Evolutionary conservation across 2,329 filamentous ascomycete genomes (phyloP).

Genomic region (Didymella pomorum): DNA sequence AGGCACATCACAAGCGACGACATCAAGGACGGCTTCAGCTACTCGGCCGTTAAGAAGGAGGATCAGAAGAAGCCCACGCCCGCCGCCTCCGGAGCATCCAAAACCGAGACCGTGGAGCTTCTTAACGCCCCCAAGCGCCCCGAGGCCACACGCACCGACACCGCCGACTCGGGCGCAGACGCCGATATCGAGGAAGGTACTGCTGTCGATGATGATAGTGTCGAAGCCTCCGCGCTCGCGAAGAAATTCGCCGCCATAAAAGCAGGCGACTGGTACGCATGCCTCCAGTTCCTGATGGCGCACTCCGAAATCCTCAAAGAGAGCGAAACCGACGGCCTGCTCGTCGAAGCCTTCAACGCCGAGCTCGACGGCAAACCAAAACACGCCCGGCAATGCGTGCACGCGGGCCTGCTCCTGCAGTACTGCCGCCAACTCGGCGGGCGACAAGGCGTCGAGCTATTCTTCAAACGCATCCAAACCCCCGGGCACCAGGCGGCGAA

Average conservation of each 20-base stretch:
- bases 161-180: slow-evolving; percentile 64
- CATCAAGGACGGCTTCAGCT: slow-evolving; percentile 89
- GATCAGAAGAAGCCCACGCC: slow-evolving; percentile 36
- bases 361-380: slow-evolving; percentile 79
- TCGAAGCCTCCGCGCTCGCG: slow-evolving; percentile 79
- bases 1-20: slow-evolving; percentile 94
- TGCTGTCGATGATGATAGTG: slow-evolving; percentile 63
- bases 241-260: slow-evolving; percentile 83
- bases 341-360: slow-evolving; percentile 90
- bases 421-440: slow-evolving; percentile 94
- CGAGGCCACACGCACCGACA: slow-evolving; percentile 49
- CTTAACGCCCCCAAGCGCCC: slow-evolving; percentile 70
- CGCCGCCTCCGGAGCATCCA: slow-evolving; percentile 33
- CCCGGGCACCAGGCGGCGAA: slow-evolving; percentile 88
- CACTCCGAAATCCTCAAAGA: slow-evolving; percentile 83
- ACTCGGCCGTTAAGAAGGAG: slow-evolving; percentile 71
- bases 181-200: slow-evolving; percentile 66
- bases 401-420: slow-evolving; percentile 90
- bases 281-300: slow-evolving; percentile 77
- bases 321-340: slow-evolving; percentile 86
- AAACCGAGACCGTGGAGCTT: slow-evolving; percentile 65
- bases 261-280: slow-evolving; percentile 74
- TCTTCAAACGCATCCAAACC: slow-evolving; percentile 96
- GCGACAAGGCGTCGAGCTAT: slow-evolving; percentile 84
- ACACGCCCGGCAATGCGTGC: slow-evolving; percentile 85